Base-by-base conservation (phyloP, 2,329 filamentous ascomycete genomes). In the Pyrenochaeta sp. region DNA sequence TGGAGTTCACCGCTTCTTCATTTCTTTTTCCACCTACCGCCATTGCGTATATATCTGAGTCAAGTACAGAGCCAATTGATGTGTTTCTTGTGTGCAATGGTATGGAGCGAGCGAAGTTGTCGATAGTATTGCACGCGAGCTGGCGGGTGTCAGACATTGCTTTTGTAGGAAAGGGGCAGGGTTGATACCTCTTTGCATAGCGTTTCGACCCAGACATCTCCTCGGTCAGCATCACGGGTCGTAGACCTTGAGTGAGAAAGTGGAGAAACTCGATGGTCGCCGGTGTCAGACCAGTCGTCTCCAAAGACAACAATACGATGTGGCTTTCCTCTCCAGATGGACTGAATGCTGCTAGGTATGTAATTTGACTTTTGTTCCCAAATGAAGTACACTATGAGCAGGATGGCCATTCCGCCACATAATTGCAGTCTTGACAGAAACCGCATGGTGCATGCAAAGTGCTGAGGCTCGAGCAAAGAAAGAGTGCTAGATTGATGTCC, bases 261-360 rank as follows among this genome's bases (percentile, higher is more conserved):
- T 42, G 65, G 51, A 50, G 60, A 59, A 35, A 67, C 56, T 36
- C 65, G 61, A 61, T 71, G 68, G 30, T 48, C 56, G 17, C 68
- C 67, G 28, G 58, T 69, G 53, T 72, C 69, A 40, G 68, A 72
- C 65, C 67, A 72, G 40, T 70, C 67, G 38, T 71, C 66, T 9
- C 69, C 69, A 52, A 72, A 72, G 17, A 72, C 68, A 19, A 72
- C 68, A 14, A 72, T 40, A 26, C 66, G 61, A 40, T 62, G 61
- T 20, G 62, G 48, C 19, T 45, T 53, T 23, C 60, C 60, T 42
- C 48, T 53, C 62, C 67, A 67, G 29, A 51, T 60, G 36, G 63
- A 56, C 28, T 63, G 51, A 30, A 67, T 55, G 35, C 52, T 63
- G 35, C 56, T 49, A 39, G 49, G 53, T 15, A 71, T 44, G 29